phyloP scores from a whole-genome alignment of 768 basidiomycete species.

The Tricholomella constricta region DNA sequence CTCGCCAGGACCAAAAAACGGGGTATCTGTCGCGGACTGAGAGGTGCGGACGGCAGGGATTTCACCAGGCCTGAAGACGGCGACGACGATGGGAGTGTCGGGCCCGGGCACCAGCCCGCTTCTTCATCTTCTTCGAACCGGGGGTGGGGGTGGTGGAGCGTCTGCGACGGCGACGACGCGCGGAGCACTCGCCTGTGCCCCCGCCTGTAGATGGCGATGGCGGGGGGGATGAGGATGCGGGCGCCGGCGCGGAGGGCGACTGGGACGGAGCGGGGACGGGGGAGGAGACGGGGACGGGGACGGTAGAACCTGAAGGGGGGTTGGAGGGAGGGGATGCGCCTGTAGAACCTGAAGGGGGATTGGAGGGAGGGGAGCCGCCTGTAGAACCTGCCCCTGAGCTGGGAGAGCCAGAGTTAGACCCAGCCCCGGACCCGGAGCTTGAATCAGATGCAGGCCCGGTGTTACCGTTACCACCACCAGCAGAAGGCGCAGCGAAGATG shows the following conservation, averaged over 20 bases:
- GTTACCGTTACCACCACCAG: constrained; percentile 1
- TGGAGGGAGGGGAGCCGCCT: neutral
- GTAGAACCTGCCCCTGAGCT: neutral
- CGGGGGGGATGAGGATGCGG: neutral
- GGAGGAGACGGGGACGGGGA: neutral
- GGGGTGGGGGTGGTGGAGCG: neutral
- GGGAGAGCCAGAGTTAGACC: neutral
- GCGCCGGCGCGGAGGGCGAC: neutral
- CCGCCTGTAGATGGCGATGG: constrained; percentile 11
- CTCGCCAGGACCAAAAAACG: constrained; percentile 6
- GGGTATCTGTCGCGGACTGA: neutral
- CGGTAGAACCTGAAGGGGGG: neutral
- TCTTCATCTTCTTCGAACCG: too few relatives aligned
- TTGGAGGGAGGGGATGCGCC: neutral
- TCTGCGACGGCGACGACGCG: neutral
- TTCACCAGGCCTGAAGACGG: constrained; percentile 4
- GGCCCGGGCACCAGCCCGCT: neutral
- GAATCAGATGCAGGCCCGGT: neutral
- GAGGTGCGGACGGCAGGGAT: neutral
- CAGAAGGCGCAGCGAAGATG: constrained; percentile 37
- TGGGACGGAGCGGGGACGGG: neutral
- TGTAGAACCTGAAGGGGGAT: neutral
- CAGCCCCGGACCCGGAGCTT: neutral
- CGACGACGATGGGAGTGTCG: constrained; percentile 11
- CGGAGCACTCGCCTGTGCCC: constrained; percentile 3